Evolutionary conservation across 345 rosid species (phyloP).

Genomic region (Sonneratia caseolaris): DNA sequence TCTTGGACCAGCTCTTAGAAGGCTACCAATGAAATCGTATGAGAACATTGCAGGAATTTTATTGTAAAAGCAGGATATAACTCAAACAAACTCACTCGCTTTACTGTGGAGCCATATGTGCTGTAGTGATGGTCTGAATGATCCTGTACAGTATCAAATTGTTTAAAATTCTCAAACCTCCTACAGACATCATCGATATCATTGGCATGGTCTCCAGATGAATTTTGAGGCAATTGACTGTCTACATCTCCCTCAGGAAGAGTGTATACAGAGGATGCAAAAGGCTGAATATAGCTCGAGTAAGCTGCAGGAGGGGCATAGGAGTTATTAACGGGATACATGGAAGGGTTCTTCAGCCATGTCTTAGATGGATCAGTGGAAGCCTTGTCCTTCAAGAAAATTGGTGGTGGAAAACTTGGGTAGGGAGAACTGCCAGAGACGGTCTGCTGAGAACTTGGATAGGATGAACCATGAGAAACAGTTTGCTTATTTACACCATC

Average conservation of each 20-base stretch:
- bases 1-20: conserved; percentile 56
- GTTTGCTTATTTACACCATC: background rate
- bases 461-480: background rate
- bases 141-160: conserved; percentile 70
- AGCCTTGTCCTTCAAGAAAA: background rate
- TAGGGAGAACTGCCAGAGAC: background rate
- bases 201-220: conserved; percentile 21
- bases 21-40: conserved; percentile 28
- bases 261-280: conserved; percentile 9
- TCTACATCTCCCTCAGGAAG: conserved; percentile 22
- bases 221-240: conserved; percentile 8
- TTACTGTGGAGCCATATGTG: conserved; percentile 21
- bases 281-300: conserved; percentile 2
- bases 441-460: background rate
- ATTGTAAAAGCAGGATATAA: background rate
- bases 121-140: conserved; percentile 55
- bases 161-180: conserved; percentile 48
- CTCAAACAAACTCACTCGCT: conserved; percentile 39
- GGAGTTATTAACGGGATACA: background rate
- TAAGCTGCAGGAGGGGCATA: conserved; percentile 4
- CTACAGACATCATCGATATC: conserved; percentile 39
- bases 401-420: conserved; percentile 1
- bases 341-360: conserved; percentile 9
- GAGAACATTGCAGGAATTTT: background rate
- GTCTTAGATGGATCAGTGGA: conserved; percentile 11